Conservation (phyloP, 2,329 filamentous ascomycete genomes). For the Pseudogymnoascus sp. region DNA sequence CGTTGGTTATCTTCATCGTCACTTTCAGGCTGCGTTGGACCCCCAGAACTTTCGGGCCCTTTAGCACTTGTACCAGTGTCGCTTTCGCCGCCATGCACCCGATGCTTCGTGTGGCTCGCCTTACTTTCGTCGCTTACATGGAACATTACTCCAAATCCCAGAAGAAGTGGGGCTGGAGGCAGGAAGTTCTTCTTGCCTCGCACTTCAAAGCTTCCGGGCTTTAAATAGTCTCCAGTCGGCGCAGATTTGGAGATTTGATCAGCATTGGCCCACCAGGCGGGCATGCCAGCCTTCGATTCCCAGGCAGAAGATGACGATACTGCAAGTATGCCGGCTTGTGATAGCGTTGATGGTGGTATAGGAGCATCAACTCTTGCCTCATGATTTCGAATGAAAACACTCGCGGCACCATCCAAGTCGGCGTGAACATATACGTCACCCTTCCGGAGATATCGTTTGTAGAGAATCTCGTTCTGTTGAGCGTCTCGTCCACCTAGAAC, state of each 20-base stretch:
- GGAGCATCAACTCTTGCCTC: constrained; percentile 69
- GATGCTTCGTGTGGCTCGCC: constrained; percentile 69
- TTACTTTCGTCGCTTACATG: constrained; percentile 84
- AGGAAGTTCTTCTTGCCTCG: constrained; percentile 85
- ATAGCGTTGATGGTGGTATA: constrained; percentile 83
- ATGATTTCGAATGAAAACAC: constrained; percentile 88
- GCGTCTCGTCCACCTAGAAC: constrained; percentile 83
- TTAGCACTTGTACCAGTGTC: not conserved
- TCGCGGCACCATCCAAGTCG: constrained; percentile 74
- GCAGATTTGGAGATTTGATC: constrained; percentile 86
- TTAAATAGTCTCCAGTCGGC: constrained; percentile 70
- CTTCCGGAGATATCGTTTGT: constrained; percentile 74
- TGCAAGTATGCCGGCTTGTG: constrained; percentile 78
- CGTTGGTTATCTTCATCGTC: constrained; percentile 15
- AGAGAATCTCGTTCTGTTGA: constrained; percentile 88
- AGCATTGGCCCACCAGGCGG: constrained; percentile 89
- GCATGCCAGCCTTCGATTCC: constrained; percentile 95
- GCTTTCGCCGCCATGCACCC: constrained; percentile 38
- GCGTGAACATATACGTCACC: constrained; percentile 91
- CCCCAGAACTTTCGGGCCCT: not conserved
- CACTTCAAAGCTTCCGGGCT: constrained; percentile 71
- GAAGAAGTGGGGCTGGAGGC: constrained; percentile 75
- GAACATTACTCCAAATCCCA: constrained; percentile 85
- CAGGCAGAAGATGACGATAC: constrained; percentile 85
- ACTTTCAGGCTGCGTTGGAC: not conserved